Evolutionary conservation across 1,284 basidiomycete species (phyloP).

Genomic region (Athelia psychrophila): DNA sequence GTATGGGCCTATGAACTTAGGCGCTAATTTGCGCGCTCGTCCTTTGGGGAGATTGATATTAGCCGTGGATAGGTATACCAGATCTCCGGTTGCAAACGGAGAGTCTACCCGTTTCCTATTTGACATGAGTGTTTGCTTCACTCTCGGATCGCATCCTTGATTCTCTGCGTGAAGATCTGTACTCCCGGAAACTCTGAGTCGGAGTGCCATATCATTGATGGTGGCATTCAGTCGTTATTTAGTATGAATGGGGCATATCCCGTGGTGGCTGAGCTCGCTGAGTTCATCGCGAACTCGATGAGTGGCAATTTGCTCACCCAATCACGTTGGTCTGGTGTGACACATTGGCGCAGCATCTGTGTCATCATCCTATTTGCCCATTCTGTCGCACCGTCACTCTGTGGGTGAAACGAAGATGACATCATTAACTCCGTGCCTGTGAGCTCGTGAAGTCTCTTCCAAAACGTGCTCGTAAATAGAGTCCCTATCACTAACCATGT

Average conservation of each 20-base stretch:
- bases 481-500: slow-evolving; percentile 9
- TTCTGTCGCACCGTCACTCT: slow-evolving; percentile 21
- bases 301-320: slow-evolving; percentile 23
- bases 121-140: slow-evolving; percentile 24
- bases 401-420: slow-evolving; percentile 26
- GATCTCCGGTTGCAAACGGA: too few relatives aligned
- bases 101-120: slow-evolving; percentile 16
- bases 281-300: too few relatives aligned
- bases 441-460: slow-evolving; percentile 5
- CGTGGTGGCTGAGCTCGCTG: slow-evolving; percentile 30
- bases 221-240: slow-evolving; percentile 29
- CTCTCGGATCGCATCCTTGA: slow-evolving; percentile 20
- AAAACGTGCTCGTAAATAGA: slow-evolving; percentile 7
- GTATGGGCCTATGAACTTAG: slow-evolving; percentile 33
- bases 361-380: slow-evolving; percentile 21
- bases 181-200: slow-evolving; percentile 19
- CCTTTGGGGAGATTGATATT: slow-evolving; percentile 29
- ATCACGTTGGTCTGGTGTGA: slow-evolving; percentile 20
- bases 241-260: slow-evolving; percentile 33
- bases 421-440: slow-evolving; percentile 18
- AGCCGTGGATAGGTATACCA: too few relatives aligned
- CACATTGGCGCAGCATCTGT: slow-evolving; percentile 13
- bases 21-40: slow-evolving; percentile 24
- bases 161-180: slow-evolving; percentile 13
- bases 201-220: slow-evolving; percentile 23